phyloP scores from a whole-genome alignment of 257 asterid species.

The Lycium ferocissimum region DNA sequence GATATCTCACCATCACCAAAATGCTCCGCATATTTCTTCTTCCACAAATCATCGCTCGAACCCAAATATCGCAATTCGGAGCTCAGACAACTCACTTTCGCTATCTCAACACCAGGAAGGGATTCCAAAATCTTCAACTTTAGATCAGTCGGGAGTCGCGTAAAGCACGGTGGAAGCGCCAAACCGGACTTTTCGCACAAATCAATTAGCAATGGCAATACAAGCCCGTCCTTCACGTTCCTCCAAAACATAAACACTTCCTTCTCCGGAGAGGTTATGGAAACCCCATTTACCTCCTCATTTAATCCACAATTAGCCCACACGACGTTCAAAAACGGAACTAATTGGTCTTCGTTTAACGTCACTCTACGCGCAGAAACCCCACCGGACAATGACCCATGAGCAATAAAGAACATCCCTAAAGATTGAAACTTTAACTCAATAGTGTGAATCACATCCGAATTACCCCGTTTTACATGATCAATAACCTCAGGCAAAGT shows the following conservation, averaged over 20 bases:
- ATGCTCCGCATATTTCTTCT: conserved; percentile 60
- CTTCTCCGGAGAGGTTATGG: conserved; percentile 53
- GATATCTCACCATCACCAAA: conserved; percentile 41
- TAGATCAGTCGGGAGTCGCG: conserved; percentile 75
- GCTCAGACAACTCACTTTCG: conserved; percentile 62
- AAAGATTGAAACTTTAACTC: conserved; percentile 67
- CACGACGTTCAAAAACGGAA: conserved; percentile 71
- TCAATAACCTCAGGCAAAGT: conserved; percentile 58
- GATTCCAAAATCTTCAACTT: conserved; percentile 72
- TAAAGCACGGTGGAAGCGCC: conserved; percentile 83
- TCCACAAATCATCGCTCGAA: conserved; percentile 83
- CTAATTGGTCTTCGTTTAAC: conserved; percentile 63
- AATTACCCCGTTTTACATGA: background rate
- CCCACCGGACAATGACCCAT: conserved; percentile 58
- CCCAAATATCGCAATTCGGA: conserved; percentile 64
- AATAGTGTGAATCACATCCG: conserved; percentile 36
- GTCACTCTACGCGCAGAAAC: conserved; percentile 41
- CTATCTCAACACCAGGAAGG: conserved; percentile 73
- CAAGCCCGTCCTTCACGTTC: conserved; percentile 70
- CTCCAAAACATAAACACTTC: conserved; percentile 84
- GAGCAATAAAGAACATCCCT: conserved; percentile 63
- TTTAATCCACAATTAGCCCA: conserved; percentile 78
- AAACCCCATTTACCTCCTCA: conserved; percentile 37
- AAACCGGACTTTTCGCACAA: conserved; percentile 69
- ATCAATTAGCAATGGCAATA: conserved; percentile 85